A percentile compares a stretch with the other conserved stretches of the same genome.
Evolutionary conservation across 768 basidiomycete genomes (phyloP).

Genomic region (Scleroderma bovista): DNA sequence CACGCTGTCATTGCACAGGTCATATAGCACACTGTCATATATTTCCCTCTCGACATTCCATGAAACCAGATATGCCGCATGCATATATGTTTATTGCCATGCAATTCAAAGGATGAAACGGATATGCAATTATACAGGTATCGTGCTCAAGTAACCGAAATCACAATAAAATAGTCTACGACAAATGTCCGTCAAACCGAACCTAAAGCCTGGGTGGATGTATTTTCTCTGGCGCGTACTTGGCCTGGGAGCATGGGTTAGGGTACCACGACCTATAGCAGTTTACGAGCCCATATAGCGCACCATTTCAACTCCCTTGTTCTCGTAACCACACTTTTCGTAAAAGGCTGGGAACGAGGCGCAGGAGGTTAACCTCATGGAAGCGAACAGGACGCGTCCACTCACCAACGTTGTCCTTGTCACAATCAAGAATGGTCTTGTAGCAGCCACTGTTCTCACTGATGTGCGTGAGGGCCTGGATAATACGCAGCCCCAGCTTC

Average conservation of each 20-base stretch:
- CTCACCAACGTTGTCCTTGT: slow-evolving; percentile 85
- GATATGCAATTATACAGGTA: not conserved
- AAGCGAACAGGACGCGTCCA: slow-evolving; percentile 15
- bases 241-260: slow-evolving; percentile 36
- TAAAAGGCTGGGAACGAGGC: slow-evolving; percentile 71
- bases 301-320: slow-evolving; percentile 95
- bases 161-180: not conserved
- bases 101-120: not conserved
- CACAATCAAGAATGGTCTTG: slow-evolving; percentile 98
- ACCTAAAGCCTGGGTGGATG: slow-evolving; percentile 17
- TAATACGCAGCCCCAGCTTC: slow-evolving; percentile 83
- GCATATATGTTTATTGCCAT: not conserved
- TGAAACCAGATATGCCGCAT: slow-evolving; percentile 9
- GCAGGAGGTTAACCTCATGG: not conserved
- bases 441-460: slow-evolving; percentile 81
- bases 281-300: slow-evolving; percentile 11
- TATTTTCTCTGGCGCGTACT: slow-evolving; percentile 45
- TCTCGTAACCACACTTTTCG: slow-evolving; percentile 88
- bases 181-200: not conserved
- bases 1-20: slow-evolving; percentile 2
- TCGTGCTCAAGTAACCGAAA: not conserved
- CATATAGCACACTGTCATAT: slow-evolving; percentile 19
- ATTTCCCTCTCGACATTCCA: slow-evolving; percentile 13
- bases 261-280: not conserved
- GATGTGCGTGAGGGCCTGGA: slow-evolving; percentile 79